Conservation (phyloP, 1,284 basidiomycete genomes). For the Boletellus deceptivus region DNA sequence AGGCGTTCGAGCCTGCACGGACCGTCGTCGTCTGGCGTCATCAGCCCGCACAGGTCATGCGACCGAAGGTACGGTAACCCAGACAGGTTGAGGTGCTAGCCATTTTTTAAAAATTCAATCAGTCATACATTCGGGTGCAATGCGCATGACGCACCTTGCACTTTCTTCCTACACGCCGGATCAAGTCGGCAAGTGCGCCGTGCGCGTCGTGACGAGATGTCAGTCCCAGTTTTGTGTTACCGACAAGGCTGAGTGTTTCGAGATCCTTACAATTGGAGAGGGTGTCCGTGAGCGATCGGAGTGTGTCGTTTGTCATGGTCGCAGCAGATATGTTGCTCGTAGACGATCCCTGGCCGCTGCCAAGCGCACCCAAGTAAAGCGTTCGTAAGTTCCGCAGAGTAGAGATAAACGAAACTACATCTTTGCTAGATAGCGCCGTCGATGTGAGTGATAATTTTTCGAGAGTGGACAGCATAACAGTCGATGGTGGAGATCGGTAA, state of each 20-base stretch:
- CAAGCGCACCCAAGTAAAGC: constrained; percentile 61
- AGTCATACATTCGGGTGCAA: neutral
- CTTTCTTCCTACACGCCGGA: constrained; percentile 52
- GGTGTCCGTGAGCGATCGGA: constrained; percentile 45
- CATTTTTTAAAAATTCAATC: neutral
- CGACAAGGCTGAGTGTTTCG: constrained; percentile 57
- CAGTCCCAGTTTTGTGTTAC: constrained; percentile 58
- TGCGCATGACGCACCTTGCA: constrained; percentile 47
- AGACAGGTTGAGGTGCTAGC: constrained; percentile 53
- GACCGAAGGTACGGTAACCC: constrained; percentile 53
- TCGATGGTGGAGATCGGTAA: constrained; percentile 30
- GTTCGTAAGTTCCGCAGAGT: constrained; percentile 43
- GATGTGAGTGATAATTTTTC: constrained; percentile 65
- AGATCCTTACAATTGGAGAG: constrained; percentile 40
- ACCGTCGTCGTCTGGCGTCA: constrained; percentile 32
- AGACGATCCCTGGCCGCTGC: constrained; percentile 46
- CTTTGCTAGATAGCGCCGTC: constrained; percentile 42
- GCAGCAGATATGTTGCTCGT: constrained; percentile 48
- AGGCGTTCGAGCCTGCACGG: constrained; percentile 45
- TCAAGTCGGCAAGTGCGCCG: constrained; percentile 44
- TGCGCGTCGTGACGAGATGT: constrained; percentile 29
- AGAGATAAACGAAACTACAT: constrained; percentile 43
- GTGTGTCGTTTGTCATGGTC: constrained; percentile 53
- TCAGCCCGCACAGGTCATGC: constrained; percentile 48
- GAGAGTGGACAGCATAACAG: constrained; percentile 29